Evolutionary conservation across 331 rosid genomes (phyloP), one percentile per base, ranked within the genome.

Genomic region (Acacia pycnantha): DNA sequence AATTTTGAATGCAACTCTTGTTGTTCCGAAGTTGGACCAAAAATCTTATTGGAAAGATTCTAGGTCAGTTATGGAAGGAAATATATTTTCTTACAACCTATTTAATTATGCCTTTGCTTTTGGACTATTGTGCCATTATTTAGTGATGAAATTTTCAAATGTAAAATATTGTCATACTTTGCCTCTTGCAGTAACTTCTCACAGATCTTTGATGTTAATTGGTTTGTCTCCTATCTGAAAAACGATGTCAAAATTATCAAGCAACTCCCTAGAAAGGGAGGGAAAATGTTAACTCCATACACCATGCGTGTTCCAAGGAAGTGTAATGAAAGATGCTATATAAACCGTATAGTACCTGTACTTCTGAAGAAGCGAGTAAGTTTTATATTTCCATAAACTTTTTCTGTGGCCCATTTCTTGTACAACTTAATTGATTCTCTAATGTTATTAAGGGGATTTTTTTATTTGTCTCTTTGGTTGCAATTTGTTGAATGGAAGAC

Each of bases 21-120:
- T 96, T 85, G 87, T 94, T 85, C 99, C 99, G 10, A 96, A 90
- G 88, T 86, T 96, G 88, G 98, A 96, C 82, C 93, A 91, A 84
- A 92, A 94, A 69, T 96, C 99, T 84, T 96, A 89, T 83, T 96
- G 99, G 98, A 96, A 91, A 88, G 99, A 96, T 89, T 84, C 95
- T 27, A 96, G 99, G 99, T 95, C 66, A 79, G 90, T 85, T 78
- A 78, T 67, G 64, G 65, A 77, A 18, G 71, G 44, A 74, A 46
- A 50, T 59, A 26, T 76, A 33, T 76, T 46, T 59, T 24, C 33
- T 26, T 79, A 35, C 59, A 56, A 43, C 76, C 65, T 54, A 29
- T 47, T 69, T 64, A 46, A 46, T 80, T 72, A 13, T 59, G 67
- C 76, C 46, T 21, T 80, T 53, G 61, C 41, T 59, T 47, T 72